Evolutionary conservation across 805 yeast genomes (phyloP).

Genomic region (Wickerhamiella vanderwaltii): DNA sequence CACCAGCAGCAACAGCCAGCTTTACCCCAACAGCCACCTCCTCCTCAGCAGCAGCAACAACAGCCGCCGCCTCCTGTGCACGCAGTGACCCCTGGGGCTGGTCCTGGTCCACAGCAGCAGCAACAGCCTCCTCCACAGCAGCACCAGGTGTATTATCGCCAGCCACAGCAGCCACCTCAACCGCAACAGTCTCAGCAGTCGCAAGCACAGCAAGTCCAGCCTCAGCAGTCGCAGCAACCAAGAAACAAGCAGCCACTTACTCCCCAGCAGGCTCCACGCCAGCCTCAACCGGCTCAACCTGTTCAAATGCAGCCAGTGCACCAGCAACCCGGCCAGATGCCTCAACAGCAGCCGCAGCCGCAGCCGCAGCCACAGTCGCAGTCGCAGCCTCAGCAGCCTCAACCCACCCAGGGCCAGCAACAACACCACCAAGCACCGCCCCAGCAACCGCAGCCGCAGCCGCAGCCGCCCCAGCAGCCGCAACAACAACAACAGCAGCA

Average conservation of each 20-base stretch:
- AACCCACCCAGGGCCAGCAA: slow-evolving; percentile 1
- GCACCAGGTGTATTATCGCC: slow-evolving; percentile 12
- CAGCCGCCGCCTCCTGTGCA: slow-evolving; percentile 16
- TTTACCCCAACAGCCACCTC: slow-evolving; percentile 21
- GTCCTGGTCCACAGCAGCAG: slow-evolving; percentile 30
- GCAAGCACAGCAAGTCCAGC: not conserved
- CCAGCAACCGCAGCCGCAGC: slow-evolving; percentile 20
- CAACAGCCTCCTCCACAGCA: slow-evolving; percentile 30
- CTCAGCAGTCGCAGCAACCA: slow-evolving; percentile 11
- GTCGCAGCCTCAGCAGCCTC: slow-evolving; percentile 10
- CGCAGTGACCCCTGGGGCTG: slow-evolving; percentile 14
- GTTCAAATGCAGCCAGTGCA: slow-evolving; percentile 15
- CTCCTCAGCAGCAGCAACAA: slow-evolving; percentile 21
- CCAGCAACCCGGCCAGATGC: slow-evolving; percentile 11
- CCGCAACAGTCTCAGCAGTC: not conserved
- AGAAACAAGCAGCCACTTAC: too few relatives aligned
- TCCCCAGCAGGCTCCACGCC: slow-evolving; percentile 12
- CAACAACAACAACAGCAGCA: slow-evolving; percentile 20
- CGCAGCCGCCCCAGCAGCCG: slow-evolving; percentile 22
- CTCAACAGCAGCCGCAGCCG: slow-evolving; percentile 17
- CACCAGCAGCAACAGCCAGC: slow-evolving; percentile 19
- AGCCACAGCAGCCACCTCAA: slow-evolving; percentile 3
- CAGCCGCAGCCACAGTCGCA: slow-evolving; percentile 12
- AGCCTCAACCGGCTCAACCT: slow-evolving; percentile 5
- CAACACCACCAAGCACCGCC: slow-evolving; percentile 21